phyloP scores from a whole-genome alignment of 2,329 filamentous ascomycete species.

The Cladophialophora psammophila region DNA sequence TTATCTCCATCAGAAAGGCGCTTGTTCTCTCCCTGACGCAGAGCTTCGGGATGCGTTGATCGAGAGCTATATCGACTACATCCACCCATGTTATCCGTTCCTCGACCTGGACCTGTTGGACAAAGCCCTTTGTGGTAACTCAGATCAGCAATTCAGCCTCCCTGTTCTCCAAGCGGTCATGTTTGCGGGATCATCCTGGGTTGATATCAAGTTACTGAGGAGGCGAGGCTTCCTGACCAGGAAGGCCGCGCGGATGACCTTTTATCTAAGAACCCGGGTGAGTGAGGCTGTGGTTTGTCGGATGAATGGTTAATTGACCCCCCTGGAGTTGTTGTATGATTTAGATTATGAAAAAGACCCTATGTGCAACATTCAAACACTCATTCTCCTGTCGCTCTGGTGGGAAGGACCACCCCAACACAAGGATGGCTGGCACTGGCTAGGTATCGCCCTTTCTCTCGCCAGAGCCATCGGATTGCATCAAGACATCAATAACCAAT shows the following conservation, averaged over 20 bases:
- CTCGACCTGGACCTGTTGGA: conserved; percentile 70
- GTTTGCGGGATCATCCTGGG: conserved; percentile 87
- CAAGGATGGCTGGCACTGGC: conserved; percentile 98
- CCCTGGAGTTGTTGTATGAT: conserved; percentile 74
- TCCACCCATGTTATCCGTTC: conserved; percentile 85
- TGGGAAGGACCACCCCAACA: conserved; percentile 96
- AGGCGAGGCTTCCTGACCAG: conserved; percentile 77
- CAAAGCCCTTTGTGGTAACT: conserved; percentile 36
- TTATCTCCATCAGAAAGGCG: conserved; percentile 83
- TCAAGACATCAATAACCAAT: background rate
- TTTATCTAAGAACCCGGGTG: conserved; percentile 9
- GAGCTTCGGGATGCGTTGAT: conserved; percentile 79
- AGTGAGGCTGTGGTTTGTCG: background rate
- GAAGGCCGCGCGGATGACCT: conserved; percentile 67
- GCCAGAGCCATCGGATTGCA: conserved; percentile 81
- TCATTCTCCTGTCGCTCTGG: conserved; percentile 94
- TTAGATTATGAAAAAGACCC: conserved; percentile 93
- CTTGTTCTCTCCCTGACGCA: conserved; percentile 74
- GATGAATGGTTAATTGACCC: background rate
- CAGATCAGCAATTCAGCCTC: conserved; percentile 74
- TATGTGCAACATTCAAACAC: conserved; percentile 84
- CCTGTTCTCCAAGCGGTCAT: conserved; percentile 92
- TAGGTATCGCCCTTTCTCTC: conserved; percentile 89
- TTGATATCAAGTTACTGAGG: conserved; percentile 77
- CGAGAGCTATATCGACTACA: conserved; percentile 83